Evolutionary conservation across 106 monocot species (phyloP), one percentile per base, ranked within the genome.

Genomic region (Dioscorea zingiberensis): DNA sequence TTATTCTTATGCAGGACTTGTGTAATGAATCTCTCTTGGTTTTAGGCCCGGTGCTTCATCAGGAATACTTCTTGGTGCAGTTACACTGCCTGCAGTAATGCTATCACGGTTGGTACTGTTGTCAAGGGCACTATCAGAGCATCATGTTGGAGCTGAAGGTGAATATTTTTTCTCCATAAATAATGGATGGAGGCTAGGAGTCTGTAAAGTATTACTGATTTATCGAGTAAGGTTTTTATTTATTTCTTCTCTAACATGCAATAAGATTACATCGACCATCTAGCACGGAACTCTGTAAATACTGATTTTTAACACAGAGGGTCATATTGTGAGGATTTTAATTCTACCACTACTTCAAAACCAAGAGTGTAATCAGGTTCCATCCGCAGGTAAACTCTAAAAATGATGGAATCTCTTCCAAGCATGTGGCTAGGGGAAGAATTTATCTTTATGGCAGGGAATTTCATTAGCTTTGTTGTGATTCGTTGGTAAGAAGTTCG

Each of bases 51-150:
- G 97, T 65, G 89, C 75, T 69, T 86, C 89, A 54, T 98, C 98
- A 55, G 98, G 98, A 26, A 89, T 98, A 68, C 69, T 98, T 45
- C 80, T 98, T 62, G 86, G 93, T 30, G 48, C 98, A 48, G 67
- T 81, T 55, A 98, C 91, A 69, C 70, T 93, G 59, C 98, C 98
- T 22, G 60, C 86, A 71, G 80, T 89, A 59, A 82, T 93, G 89
- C 75, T 98, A 10, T 98, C 93, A 47, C 76, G 84, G 51, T 69
- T 87, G 69, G 82, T 98, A 76, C 98, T 92, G 71, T 23, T 87
- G 1, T 84, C 82, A 48, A 82, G 98, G 68, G 32, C 66, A 64
- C 19, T 81, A 22, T 64, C 71, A 62, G 18, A 16, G 21, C 64
- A 77, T 66, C 63, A 73, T 67, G 57, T 65, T 62, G 26, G 64